These are phyloP conservation scores for Blastobotrys muscicola DNA, from an alignment of 805 yeast genomes.

Conservation along the genomic window DNA sequence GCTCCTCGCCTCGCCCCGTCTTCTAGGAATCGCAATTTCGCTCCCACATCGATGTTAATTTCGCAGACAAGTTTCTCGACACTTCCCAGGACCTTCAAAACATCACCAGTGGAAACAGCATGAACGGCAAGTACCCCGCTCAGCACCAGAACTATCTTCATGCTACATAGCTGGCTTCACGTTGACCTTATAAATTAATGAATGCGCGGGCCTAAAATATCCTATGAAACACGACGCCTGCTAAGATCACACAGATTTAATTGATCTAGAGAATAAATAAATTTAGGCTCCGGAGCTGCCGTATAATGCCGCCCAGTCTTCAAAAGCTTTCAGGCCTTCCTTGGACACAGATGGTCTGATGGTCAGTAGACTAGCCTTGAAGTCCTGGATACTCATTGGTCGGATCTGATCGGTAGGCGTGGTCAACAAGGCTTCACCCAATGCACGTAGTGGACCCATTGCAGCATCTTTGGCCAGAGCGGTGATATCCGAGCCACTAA, in stretches of 20 bases:
- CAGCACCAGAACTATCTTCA: too few relatives aligned
- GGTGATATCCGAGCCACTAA: slow-evolving; percentile 89
- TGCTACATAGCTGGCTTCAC: neutral
- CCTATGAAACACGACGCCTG: neutral
- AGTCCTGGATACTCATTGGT: slow-evolving; percentile 64
- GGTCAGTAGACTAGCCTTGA: slow-evolving; percentile 60
- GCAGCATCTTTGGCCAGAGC: slow-evolving; percentile 95
- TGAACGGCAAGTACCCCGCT: too few relatives aligned
- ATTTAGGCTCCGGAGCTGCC: slow-evolving; percentile 78
- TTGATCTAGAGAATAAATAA: neutral
- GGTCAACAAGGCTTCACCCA: slow-evolving; percentile 72
- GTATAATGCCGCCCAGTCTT: slow-evolving; percentile 77
- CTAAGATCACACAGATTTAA: neutral
- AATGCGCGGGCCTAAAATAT: neutral
- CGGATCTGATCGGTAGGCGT: slow-evolving; percentile 68
- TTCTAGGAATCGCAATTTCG: too few relatives aligned
- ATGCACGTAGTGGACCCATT: slow-evolving; percentile 88
- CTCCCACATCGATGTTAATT: too few relatives aligned
- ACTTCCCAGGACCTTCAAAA: too few relatives aligned
- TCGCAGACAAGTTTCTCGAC: too few relatives aligned
- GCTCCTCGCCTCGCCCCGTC: too few relatives aligned
- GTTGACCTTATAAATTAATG: neutral
- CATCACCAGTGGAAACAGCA: too few relatives aligned
- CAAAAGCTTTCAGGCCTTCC: slow-evolving; percentile 72
- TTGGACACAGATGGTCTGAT: slow-evolving; percentile 83